Evolutionary conservation across 1,284 basidiomycete species (phyloP), one percentile per base, ranked within the genome.

Genomic region (Coniferiporia weirii): DNA sequence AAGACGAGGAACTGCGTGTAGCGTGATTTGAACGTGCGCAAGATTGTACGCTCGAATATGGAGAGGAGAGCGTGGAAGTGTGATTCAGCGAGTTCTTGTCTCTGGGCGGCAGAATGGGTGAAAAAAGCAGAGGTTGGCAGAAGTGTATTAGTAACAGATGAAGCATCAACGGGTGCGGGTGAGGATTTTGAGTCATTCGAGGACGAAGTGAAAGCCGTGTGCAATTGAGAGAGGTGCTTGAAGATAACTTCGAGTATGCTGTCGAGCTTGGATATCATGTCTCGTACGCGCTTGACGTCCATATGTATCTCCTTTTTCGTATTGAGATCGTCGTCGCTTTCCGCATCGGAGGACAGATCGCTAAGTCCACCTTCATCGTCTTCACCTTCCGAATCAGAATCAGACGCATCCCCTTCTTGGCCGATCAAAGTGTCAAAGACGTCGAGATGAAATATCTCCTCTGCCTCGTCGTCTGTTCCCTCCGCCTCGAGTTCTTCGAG

Each of bases 1-100:
- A 99, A 99, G 49, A 99, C 69, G 61, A 99, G 80, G 74, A 99
- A 99, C 67, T 99, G 97, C 1, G 95, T 95, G 71, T 99, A 96
- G 46, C 96, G 91, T 0, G 94, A 98, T 70, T 95, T 94, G 76
- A 96, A 96, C 0, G 97, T 99, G 38, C 89, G 90, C 49, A 99
- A 82, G 68, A 99, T 94, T 49, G 88, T 87, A 38, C 93, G 87
- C 68, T 96, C 91, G 69, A 99, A 99, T 64, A 98, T 92, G 64
- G 88, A 85, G 51, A 99, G 83, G 10, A 99, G 84, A 12, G 88
- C 84, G 68, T 93, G 84, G 72, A 98, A 99, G 66, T 91, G 60
- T 44, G 60, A 54, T 54, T 54, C 54, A 12, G 44, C 52, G 7
- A 59, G 53, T 9, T 46, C 55, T 13, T 20, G 52, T 9, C 45